Percentiles rank a stretch among this genome's conserved stretches.
These are phyloP conservation scores for Schizosaccharomyces japonicus DNA, from an alignment of 805 yeast species.

Conservation along the genomic window DNA sequence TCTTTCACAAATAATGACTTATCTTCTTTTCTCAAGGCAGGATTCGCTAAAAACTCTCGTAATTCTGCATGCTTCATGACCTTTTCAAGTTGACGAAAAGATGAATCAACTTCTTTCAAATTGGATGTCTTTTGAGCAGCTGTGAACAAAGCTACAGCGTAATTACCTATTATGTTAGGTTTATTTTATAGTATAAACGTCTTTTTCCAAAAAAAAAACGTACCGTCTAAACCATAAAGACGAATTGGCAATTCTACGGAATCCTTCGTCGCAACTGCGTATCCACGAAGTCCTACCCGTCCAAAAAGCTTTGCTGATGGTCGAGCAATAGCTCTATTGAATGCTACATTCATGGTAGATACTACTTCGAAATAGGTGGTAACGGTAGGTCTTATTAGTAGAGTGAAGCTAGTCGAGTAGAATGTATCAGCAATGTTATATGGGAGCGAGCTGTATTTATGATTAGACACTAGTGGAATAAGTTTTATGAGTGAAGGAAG, in stretches of 20 bases:
- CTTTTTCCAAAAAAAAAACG: neutral
- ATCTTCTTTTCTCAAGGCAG: slow-evolving; percentile 56
- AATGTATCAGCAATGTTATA: no score
- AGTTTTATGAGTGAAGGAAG: no score
- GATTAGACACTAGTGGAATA: no score
- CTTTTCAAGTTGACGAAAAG: slow-evolving; percentile 34
- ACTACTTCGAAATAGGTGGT: no score
- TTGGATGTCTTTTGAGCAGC: slow-evolving; percentile 71
- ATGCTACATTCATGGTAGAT: no score
- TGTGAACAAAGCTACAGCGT: slow-evolving; percentile 80
- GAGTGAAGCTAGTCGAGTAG: no score
- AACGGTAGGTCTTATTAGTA: no score
- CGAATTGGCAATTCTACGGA: neutral
- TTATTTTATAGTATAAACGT: neutral
- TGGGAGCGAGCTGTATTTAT: no score
- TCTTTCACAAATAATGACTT: slow-evolving; percentile 46
- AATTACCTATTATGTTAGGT: neutral
- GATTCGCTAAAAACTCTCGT: slow-evolving; percentile 42
- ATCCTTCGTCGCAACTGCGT: neutral
- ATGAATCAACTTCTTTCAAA: slow-evolving; percentile 42
- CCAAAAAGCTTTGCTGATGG: no score
- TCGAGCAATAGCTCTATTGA: no score
- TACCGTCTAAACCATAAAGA: slow-evolving; percentile 3
- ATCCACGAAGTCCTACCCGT: neutral
- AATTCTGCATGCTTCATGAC: slow-evolving; percentile 34